phyloP scores from a whole-genome alignment of 192 early-diverging fungal genomes.

The Coemansia sp. region DNA sequence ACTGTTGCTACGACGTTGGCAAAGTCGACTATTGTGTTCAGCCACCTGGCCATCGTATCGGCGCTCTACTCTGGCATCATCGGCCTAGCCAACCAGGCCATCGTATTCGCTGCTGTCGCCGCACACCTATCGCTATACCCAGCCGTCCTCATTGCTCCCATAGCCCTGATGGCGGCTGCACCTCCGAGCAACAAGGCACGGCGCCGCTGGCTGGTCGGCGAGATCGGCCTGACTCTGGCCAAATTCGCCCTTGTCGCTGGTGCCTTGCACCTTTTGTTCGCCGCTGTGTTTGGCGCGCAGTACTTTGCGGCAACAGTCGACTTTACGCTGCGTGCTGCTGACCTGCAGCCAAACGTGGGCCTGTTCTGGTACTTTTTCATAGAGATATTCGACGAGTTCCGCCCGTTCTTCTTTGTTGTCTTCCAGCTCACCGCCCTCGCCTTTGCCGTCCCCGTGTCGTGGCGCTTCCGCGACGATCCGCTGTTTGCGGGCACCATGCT shows the following conservation, averaged over 20 bases:
- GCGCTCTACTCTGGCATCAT: constrained; percentile 66
- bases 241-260: constrained; percentile 17
- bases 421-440: constrained; percentile 94
- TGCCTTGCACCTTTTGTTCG: constrained; percentile 28
- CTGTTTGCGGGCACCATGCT: constrained; percentile 73
- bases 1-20: constrained; percentile 73
- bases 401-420: constrained; percentile 86
- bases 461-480: constrained; percentile 73
- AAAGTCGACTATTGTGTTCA: constrained; percentile 73
- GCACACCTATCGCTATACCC: constrained; percentile 88
- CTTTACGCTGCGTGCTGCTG: constrained; percentile 65
- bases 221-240: constrained; percentile 8
- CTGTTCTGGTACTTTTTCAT: constrained; percentile 99
- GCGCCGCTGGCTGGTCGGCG: background rate
- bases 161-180: constrained; percentile 23
- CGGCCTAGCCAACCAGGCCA: constrained; percentile 51
- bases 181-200: background rate
- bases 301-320: constrained; percentile 41
- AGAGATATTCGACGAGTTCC: constrained; percentile 99
- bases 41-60: constrained; percentile 71
- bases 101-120: constrained; percentile 76
- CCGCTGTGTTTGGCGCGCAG: constrained; percentile 14
- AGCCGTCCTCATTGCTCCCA: constrained; percentile 66
- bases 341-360: constrained; percentile 95
- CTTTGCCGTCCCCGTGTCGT: constrained; percentile 80